Conservation (phyloP, 2,329 filamentous ascomycete species). For the Penicillium verrucosum region DNA sequence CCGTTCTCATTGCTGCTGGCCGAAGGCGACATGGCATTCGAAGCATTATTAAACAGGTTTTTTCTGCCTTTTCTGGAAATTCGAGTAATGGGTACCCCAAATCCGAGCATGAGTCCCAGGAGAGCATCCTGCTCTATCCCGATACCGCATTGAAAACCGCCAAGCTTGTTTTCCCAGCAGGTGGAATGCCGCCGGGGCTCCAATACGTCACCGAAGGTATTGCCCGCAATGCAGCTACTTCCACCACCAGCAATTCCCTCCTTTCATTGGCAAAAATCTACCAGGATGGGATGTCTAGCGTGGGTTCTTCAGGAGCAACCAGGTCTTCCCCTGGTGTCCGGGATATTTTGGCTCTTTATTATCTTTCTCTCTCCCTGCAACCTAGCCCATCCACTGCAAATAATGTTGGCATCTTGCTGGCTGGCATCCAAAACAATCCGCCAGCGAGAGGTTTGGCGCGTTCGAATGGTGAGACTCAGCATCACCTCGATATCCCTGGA, state of each 20-base stretch:
- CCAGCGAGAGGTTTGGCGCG: constrained; percentile 40
- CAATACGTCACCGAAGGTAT: constrained; percentile 66
- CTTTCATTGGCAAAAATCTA: constrained; percentile 96
- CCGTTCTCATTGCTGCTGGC: constrained; percentile 82
- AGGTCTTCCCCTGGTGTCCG: constrained; percentile 72
- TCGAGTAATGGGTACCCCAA: constrained; percentile 39
- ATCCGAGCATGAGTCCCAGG: constrained; percentile 37
- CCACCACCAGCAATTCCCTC: constrained; percentile 92
- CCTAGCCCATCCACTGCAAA: constrained; percentile 97
- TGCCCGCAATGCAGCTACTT: constrained; percentile 74
- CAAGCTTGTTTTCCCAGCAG: constrained; percentile 72
- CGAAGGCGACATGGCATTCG: constrained; percentile 67
- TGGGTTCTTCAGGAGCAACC: constrained; percentile 52
- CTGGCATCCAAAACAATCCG: constrained; percentile 75
- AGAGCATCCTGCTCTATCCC: constrained; percentile 76
- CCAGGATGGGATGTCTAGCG: constrained; percentile 87
- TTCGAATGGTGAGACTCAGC: constrained; percentile 37
- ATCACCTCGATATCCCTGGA: constrained; percentile 63
- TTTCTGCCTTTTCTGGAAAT: constrained; percentile 62
- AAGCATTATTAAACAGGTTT: constrained; percentile 74
- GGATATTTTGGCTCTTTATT: constrained; percentile 92
- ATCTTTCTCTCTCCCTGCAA: constrained; percentile 87
- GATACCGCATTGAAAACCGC: constrained; percentile 80
- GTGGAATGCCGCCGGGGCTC: constrained; percentile 77
- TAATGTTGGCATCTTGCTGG: constrained; percentile 95